These are phyloP conservation scores for Dendrocalamus sinicus DNA, from an alignment of 176 grass and related monocot species.

Conservation along the genomic window DNA sequence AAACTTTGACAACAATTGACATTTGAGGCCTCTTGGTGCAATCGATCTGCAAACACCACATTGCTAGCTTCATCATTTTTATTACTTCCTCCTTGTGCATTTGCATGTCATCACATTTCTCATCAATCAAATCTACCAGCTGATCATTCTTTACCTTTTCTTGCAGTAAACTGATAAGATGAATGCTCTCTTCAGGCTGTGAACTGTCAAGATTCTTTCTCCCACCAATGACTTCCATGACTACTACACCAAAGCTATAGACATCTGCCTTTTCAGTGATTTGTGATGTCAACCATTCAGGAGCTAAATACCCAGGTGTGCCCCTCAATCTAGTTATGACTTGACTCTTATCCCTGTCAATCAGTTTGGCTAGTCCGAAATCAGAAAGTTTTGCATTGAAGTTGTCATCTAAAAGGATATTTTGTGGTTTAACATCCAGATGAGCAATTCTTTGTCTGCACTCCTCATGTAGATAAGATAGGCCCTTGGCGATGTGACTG, in stretches of 20 bases:
- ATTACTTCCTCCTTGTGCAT: conserved; percentile 44
- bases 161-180: conserved; percentile 58
- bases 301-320: conserved; percentile 62
- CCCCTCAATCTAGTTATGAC: conserved; percentile 41
- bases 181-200: conserved; percentile 37
- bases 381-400: conserved; percentile 68
- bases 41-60: conserved; percentile 72
- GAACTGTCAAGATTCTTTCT: conserved; percentile 65
- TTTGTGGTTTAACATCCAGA: conserved; percentile 74
- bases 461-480: conserved; percentile 73
- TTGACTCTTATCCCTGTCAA: conserved; percentile 52
- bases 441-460: conserved; percentile 66
- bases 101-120: conserved; percentile 14
- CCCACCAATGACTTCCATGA: conserved; percentile 64
- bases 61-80: conserved; percentile 55
- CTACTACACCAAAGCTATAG: conserved; percentile 72
- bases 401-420: conserved; percentile 70
- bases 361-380: conserved; percentile 74
- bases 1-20: conserved; percentile 59
- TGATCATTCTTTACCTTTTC: conserved; percentile 38
- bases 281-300: conserved; percentile 60
- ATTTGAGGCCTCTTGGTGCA: conserved; percentile 61
- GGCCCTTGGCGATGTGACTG: conserved; percentile 49
- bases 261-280: conserved; percentile 72
- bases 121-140: conserved; percentile 38